Evolutionary conservation across 768 basidiomycete species (phyloP).

Genomic region (Kwoniella heveanensis): DNA sequence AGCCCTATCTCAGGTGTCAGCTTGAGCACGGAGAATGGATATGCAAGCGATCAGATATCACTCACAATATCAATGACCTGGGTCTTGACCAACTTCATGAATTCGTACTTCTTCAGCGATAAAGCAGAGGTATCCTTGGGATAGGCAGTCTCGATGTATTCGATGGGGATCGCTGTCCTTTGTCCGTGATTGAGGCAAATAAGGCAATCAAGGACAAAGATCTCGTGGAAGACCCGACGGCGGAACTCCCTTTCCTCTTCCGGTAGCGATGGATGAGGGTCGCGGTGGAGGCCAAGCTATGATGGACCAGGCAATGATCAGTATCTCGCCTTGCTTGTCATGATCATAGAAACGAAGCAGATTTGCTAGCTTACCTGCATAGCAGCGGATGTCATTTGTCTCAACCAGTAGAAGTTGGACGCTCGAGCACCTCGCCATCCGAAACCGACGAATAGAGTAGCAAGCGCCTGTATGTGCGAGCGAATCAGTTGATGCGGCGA

Average conservation of each 20-base stretch:
- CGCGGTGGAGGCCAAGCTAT: conserved; percentile 46
- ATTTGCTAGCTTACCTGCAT: conserved; percentile 25
- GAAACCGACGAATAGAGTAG: conserved; percentile 46
- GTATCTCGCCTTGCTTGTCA: conserved; percentile 9
- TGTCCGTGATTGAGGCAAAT: conserved; percentile 50
- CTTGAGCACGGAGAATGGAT: no score
- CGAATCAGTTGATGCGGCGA: background rate
- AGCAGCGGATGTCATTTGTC: conserved; percentile 41
- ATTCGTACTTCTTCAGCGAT: conserved; percentile 31
- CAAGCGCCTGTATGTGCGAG: conserved; percentile 17
- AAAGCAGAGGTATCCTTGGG: conserved; percentile 26
- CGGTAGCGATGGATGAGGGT: conserved; percentile 43
- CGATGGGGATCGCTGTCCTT: conserved; percentile 35
- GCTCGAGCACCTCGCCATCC: conserved; percentile 47
- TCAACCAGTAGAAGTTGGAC: conserved; percentile 48
- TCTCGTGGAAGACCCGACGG: conserved; percentile 45
- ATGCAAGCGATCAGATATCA: no score
- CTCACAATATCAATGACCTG: conserved; percentile 45
- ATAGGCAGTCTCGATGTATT: conserved; percentile 40
- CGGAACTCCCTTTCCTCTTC: conserved; percentile 43
- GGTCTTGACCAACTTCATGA: conserved; percentile 40
- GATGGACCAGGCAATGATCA: no score
- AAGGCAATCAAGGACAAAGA: conserved; percentile 43
- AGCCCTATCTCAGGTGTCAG: conserved; percentile 22
- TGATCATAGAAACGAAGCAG: no score